phyloP scores from a whole-genome alignment of 2,329 filamentous ascomycete genomes.

The Claviceps lovelessii region DNA sequence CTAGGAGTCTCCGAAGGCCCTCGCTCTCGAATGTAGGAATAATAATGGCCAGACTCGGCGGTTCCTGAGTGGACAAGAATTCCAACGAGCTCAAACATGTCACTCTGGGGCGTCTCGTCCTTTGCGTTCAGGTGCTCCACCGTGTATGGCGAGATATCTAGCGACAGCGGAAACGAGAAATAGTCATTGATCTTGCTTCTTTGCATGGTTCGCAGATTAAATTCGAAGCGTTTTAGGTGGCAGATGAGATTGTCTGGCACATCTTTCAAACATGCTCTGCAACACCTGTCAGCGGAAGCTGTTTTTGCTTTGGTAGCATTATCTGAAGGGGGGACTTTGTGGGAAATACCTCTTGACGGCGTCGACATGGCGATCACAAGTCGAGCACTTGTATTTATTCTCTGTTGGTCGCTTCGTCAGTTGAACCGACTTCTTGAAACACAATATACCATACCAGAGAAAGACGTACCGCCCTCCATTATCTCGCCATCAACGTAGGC shows the following conservation, averaged over 20 bases:
- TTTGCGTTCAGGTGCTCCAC: constrained; percentile 63
- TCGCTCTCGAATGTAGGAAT: constrained; percentile 82
- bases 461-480: constrained; percentile 64
- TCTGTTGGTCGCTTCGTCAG: constrained; percentile 33
- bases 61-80: constrained; percentile 87
- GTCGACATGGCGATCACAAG: constrained; percentile 76
- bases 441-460: neutral
- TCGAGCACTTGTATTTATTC: constrained; percentile 96
- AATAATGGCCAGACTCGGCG: constrained; percentile 91
- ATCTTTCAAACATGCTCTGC: constrained; percentile 74
- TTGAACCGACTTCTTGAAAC: neutral
- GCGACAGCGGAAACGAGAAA: constrained; percentile 70
- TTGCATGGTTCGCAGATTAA: constrained; percentile 61
- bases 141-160: constrained; percentile 84
- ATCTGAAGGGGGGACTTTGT: neutral
- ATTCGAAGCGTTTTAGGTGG: constrained; percentile 80
- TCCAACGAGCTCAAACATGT: constrained; percentile 87
- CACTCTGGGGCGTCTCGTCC: constrained; percentile 37
- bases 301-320: neutral
- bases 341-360: constrained; percentile 63
- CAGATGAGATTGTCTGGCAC: constrained; percentile 91
- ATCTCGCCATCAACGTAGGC: constrained; percentile 95
- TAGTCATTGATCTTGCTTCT: constrained; percentile 91
- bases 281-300: constrained; percentile 6
- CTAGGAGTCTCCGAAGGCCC: constrained; percentile 34